Base-by-base conservation (phyloP, 2,329 filamentous ascomycete genomes). In the Pseudogymnoascus sp. region DNA sequence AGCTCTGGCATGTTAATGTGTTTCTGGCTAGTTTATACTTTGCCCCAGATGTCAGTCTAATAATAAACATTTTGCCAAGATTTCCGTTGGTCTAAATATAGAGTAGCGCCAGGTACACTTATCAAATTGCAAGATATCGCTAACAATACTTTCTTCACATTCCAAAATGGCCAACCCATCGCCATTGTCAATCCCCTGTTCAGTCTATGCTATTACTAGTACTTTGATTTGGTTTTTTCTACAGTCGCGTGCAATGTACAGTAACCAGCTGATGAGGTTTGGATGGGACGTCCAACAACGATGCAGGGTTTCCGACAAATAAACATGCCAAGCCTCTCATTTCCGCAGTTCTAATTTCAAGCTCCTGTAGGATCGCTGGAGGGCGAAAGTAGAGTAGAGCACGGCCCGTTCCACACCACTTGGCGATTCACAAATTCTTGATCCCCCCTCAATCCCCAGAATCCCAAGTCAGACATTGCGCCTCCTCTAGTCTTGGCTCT, bases 21-120 rank as follows among this genome's bases (percentile, higher is more conserved):
- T 12, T 11, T 11, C n/a, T 31, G 47, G 25, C n/a, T 31, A 21
- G 50, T 33, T 33, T 16, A 56, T 18, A 31, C 47, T 56, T 33
- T 14, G n/a, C 10, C 11, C n/a, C 50, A 56, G 12, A 33, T 11
- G 50, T 56, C 50, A 56, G 50, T 31, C 25, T 53, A 56, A 33
- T 33, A 56, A 56, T 56, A 56, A 56, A 56, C 28, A 33, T 12
- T 56, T 31, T 33, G 50, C 50, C 28, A 56, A 56, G 50, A 33
- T 8, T 56, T 21, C 5, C 3, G n/a, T 4, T 18, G n/a, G 16
- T 56, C 50, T 56, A 56, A 33, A 33, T 56, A 56, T 56, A 56
- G 47, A 5, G 10, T 4, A 31, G 14, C 12, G 50, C 16, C 50
- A 56, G n/a, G 3, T 3, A 18, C 47, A 53, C 3, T 16, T 50